A percentile compares a stretch with the other conserved stretches of the same genome.
Evolutionary conservation across 176 grass and related monocot species (phyloP).

Genomic region (Aechmea fasciata): DNA sequence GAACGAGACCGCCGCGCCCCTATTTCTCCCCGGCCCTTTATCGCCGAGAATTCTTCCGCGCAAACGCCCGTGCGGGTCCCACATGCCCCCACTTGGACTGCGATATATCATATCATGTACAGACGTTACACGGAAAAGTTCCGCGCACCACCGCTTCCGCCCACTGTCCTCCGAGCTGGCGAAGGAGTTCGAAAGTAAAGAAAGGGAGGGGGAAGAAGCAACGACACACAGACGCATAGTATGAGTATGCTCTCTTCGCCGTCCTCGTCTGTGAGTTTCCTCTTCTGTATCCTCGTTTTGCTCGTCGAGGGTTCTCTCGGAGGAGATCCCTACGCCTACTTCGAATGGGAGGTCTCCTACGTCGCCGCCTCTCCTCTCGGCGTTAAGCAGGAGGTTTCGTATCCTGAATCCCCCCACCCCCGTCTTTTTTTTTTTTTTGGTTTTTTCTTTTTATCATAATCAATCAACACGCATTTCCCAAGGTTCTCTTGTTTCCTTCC

Average conservation of each 20-base stretch:
- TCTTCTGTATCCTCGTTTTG: constrained; percentile 10
- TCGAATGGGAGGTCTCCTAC: constrained; percentile 84
- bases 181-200: background rate
- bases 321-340: constrained; percentile 84
- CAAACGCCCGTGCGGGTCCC: too few species aligned
- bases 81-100: too few species aligned
- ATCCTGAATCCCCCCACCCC: background rate
- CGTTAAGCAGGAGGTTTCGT: constrained; percentile 57
- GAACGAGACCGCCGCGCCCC: background rate
- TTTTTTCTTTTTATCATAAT: background rate
- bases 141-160: too few species aligned
- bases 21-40: too few species aligned
- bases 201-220: constrained; percentile 2
- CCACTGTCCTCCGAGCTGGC: too few species aligned
- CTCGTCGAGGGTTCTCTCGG: constrained; percentile 18
- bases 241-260: background rate
- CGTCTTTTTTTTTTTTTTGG: background rate
- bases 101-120: too few species aligned
- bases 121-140: too few species aligned
- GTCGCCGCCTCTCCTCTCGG: constrained; percentile 53
- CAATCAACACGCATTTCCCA: background rate
- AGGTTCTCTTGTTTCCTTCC: constrained; percentile 3
- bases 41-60: too few species aligned
- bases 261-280: constrained; percentile 12
- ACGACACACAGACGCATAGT: background rate